These are phyloP conservation scores for Gnomoniopsis sp. DNA, from an alignment of 2,329 filamentous ascomycete genomes.

Conservation along the genomic window DNA sequence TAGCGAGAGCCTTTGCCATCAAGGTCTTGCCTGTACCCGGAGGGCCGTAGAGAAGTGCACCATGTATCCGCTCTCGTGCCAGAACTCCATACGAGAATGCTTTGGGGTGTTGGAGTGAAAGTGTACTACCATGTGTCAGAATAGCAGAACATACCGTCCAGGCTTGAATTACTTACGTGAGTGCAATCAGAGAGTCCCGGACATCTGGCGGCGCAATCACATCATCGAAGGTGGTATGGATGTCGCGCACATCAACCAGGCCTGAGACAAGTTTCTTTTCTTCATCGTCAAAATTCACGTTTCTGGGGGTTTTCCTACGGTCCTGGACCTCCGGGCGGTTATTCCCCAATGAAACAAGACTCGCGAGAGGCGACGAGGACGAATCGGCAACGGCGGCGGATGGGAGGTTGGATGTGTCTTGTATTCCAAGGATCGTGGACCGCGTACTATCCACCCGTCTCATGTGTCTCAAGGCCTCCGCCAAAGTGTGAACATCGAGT, in stretches of 20 bases:
- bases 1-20: conserved; percentile 66
- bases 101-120: conserved; percentile 83
- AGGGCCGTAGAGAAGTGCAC: conserved; percentile 82
- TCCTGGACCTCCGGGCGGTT: conserved; percentile 6
- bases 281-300: conserved; percentile 61
- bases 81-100: conserved; percentile 96
- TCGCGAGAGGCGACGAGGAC: conserved; percentile 24
- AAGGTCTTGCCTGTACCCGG: conserved; percentile 76
- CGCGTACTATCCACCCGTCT: conserved; percentile 8
- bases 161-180: conserved; percentile 49
- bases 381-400: conserved; percentile 28
- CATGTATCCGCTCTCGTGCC: conserved; percentile 85
- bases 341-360: conserved; percentile 10
- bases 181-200: conserved; percentile 79
- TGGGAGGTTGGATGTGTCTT: conserved; percentile 20
- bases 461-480: conserved; percentile 25
- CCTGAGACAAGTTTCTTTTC: conserved; percentile 81
- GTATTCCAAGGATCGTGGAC: neutral
- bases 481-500: conserved; percentile 17
- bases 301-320: conserved; percentile 7
- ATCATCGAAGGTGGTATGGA: conserved; percentile 83
- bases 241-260: conserved; percentile 75
- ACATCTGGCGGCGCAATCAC: conserved; percentile 81
- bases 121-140: conserved; percentile 39
- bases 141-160: neutral